phyloP scores from a whole-genome alignment of 108 stramenopile species.

The Cyclotella atomus region DNA sequence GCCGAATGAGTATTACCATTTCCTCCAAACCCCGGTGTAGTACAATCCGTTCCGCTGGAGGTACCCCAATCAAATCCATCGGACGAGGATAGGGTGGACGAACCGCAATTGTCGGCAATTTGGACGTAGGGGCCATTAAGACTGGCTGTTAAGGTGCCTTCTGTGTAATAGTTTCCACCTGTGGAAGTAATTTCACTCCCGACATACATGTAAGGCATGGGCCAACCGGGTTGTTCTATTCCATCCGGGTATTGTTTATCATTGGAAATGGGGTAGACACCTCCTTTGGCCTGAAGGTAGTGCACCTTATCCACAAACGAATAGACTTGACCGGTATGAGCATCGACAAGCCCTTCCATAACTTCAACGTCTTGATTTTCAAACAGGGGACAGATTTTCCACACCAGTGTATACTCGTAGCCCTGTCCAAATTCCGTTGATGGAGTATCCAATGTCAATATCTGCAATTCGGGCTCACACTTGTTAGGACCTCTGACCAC shows the following conservation, averaged over 20 bases:
- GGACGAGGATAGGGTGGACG: not conserved
- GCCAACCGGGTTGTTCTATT: slow-evolving; percentile 16
- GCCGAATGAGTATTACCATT: slow-evolving; percentile 17
- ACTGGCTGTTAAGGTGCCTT: not conserved
- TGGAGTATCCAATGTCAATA: not conserved
- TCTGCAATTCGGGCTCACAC: not conserved
- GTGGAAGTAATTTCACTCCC: not conserved
- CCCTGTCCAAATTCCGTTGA: not conserved
- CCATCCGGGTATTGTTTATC: slow-evolving; percentile 10
- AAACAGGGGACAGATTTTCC: slow-evolving; percentile 1
- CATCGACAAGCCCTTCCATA: not conserved
- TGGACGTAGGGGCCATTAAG: slow-evolving; percentile 13
- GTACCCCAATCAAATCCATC: slow-evolving; percentile 14
- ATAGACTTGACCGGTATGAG: not conserved
- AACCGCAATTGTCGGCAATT: slow-evolving; percentile 13
- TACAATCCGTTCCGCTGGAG: not conserved
- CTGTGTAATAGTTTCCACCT: slow-evolving; percentile 12
- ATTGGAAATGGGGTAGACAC: not conserved
- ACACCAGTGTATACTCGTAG: not conserved
- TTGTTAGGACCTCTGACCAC: not conserved
- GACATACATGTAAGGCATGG: slow-evolving; percentile 31
- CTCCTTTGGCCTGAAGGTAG: slow-evolving; percentile 1
- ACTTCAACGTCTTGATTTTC: slow-evolving; percentile 1
- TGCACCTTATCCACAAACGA: slow-evolving; percentile 5
- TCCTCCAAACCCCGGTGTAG: not conserved